Base-by-base conservation (phyloP, 2,329 filamentous ascomycete genomes). In the Fusarium tanahbumbuense region DNA sequence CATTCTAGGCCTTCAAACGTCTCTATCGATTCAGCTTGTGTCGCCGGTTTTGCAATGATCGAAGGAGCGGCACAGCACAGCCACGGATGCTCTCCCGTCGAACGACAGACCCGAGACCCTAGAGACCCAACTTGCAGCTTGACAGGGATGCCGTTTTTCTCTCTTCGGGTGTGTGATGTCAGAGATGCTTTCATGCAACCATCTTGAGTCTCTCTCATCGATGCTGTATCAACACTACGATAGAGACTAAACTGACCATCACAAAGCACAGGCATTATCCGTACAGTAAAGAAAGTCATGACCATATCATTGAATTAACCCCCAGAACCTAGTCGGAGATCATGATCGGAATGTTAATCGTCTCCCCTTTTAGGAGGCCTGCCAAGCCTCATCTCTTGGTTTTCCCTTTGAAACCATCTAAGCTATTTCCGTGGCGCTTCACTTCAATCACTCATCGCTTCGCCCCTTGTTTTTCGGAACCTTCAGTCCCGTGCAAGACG, bases 301-400 rank as follows among this genome's bases (percentile, higher is more conserved):
- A 28, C 23, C 32, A 60, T 48, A 53, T 71, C 55, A 64, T 54
- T 68, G 68, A 71, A 71, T 69, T 45, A 53, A 68, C 44, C 68
- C 68, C 68, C 30, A 49, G 42, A 27, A 48, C 54, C 45, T 42
- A 53, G 27, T 56, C 22, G 60, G 58, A 58, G 68, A 71, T 71
- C 68, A 40, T 30, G 68, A 56, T 65, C 55, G 66, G 68, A 71
- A 71, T 66, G 68, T 47, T 53, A 71, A 69, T 66, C 64, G 42
- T 57, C 56, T 42, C 55, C 67, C 55, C 40, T 54, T 52, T 47
- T 47, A 65, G 66, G 60, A 53, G 12, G 11, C 27, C 40, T 53
- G 63, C 63, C 54, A 71, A 68, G 67, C 34, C 20, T 23, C 32
- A 50, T 69, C 55, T 53, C 41, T 53, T 60, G 40, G 49, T 25